Conservation (phyloP, 73 alveolate genomes). For the Tetrahymena malaccensis region DNA sequence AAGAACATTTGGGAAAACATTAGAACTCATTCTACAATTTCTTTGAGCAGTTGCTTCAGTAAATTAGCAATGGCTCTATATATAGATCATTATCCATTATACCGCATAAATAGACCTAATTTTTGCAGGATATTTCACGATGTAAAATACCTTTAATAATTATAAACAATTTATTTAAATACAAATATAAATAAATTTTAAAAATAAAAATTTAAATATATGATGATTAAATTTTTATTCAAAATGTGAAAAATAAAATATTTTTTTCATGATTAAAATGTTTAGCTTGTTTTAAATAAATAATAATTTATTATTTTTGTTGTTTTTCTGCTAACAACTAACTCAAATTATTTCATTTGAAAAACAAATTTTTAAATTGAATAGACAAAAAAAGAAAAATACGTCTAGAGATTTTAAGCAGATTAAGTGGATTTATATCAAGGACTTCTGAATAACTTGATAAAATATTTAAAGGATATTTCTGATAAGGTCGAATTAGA, state of each 20-base stretch:
- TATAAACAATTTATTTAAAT: no score
- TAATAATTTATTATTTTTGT: no score
- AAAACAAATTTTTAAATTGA: no score
- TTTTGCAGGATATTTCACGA: slow-evolving; percentile 4
- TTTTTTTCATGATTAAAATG: no score
- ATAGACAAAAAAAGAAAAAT: neutral
- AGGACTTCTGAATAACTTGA: neutral
- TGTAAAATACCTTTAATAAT: neutral
- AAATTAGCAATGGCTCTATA: slow-evolving; percentile 36
- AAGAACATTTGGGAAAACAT: slow-evolving; percentile 31
- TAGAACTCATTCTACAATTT: neutral
- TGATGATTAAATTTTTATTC: no score
- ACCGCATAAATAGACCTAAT: slow-evolving; percentile 15
- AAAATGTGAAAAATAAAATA: no score
- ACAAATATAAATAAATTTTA: no score
- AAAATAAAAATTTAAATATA: no score
- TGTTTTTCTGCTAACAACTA: no score
- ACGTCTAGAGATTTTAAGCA: neutral
- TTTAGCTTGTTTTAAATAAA: no score
- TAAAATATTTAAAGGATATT: neutral
- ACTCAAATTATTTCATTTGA: neutral
- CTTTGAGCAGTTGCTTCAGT: slow-evolving; percentile 8
- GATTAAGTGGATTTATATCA: neutral
- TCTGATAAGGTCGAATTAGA: neutral
- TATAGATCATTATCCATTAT: slow-evolving; percentile 33